Evolutionary conservation across 2,329 filamentous ascomycete species (phyloP).

Genomic region (Colletotrichum graminicola): DNA sequence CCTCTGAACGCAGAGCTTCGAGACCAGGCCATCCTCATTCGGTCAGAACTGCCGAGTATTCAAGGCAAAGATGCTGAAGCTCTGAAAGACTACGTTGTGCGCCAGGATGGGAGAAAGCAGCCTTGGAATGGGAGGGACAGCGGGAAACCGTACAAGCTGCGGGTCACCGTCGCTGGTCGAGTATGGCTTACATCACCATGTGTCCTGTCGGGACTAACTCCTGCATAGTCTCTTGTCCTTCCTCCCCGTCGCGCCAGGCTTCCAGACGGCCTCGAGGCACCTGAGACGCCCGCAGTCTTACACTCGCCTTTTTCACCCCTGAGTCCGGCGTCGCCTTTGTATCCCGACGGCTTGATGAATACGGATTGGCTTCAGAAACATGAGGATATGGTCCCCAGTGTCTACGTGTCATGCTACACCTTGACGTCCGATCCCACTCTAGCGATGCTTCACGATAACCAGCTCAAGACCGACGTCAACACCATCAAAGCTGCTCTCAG

Average conservation of each 20-base stretch:
- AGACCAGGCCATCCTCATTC: constrained; percentile 71
- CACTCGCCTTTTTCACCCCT: constrained; percentile 95
- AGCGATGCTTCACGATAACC: constrained; percentile 84
- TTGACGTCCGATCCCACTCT: constrained; percentile 80
- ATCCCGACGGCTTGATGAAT: constrained; percentile 90
- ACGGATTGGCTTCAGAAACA: constrained; percentile 90
- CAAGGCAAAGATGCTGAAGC: constrained; percentile 73
- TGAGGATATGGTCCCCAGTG: constrained; percentile 83
- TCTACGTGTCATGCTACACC: constrained; percentile 84
- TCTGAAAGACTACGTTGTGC: constrained; percentile 74
- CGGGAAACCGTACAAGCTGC: constrained; percentile 70
- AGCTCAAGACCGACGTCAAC: constrained; percentile 89
- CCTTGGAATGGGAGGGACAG: constrained; percentile 75
- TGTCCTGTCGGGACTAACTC: constrained; percentile 46
- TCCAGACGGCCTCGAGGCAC: constrained; percentile 63
- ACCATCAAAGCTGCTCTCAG: constrained; percentile 76
- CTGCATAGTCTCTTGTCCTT: constrained; percentile 63
- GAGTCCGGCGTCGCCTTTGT: constrained; percentile 83
- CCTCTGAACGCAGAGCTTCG: constrained; percentile 64
- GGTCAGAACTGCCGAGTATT: constrained; percentile 78
- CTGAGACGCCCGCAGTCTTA: constrained; percentile 67
- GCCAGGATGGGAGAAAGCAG: constrained; percentile 71
- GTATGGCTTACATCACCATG: constrained; percentile 65
- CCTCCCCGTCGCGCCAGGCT: constrained; percentile 69
- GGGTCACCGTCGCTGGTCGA: constrained; percentile 81